Conservation (phyloP, 768 basidiomycete genomes). For the Russula lepida region DNA sequence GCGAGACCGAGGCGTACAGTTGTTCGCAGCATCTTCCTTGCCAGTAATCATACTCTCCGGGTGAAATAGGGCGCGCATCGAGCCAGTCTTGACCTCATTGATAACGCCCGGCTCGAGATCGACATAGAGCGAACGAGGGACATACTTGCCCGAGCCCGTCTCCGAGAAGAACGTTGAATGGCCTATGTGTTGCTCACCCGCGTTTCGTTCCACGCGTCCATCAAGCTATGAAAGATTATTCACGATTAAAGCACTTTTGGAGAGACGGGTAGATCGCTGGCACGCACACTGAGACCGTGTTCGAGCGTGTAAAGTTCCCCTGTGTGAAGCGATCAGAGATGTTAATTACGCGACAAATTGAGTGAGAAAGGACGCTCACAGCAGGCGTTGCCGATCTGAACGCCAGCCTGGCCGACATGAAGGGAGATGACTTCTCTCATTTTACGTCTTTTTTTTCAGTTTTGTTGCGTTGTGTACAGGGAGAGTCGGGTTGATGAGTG, state of each 20-base stretch:
- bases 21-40: constrained; percentile 99
- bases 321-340: constrained; percentile 28
- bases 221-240: constrained; percentile 54
- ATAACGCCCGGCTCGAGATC: constrained; percentile 93
- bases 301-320: constrained; percentile 99
- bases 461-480: background rate
- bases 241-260: background rate
- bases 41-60: constrained; percentile 95
- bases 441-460: constrained; percentile 10
- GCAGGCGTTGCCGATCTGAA: constrained; percentile 92
- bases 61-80: constrained; percentile 92
- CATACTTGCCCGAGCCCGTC: constrained; percentile 88
- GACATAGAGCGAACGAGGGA: constrained; percentile 93
- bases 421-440: constrained; percentile 96
- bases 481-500: background rate
- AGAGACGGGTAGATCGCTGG: background rate
- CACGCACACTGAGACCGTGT: constrained; percentile 86
- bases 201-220: constrained; percentile 76
- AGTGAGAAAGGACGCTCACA: constrained; percentile 45
- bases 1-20: constrained; percentile 52
- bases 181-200: constrained; percentile 63
- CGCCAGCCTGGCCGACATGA: constrained; percentile 96
- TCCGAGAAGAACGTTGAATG: constrained; percentile 99
- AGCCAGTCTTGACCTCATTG: constrained; percentile 89
- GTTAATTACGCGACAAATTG: constrained; percentile 23